Percentiles rank a stretch among this genome's conserved stretches.
Conservation (phyloP, 1,284 basidiomycete species). For the Malassezia brasiliensis region DNA sequence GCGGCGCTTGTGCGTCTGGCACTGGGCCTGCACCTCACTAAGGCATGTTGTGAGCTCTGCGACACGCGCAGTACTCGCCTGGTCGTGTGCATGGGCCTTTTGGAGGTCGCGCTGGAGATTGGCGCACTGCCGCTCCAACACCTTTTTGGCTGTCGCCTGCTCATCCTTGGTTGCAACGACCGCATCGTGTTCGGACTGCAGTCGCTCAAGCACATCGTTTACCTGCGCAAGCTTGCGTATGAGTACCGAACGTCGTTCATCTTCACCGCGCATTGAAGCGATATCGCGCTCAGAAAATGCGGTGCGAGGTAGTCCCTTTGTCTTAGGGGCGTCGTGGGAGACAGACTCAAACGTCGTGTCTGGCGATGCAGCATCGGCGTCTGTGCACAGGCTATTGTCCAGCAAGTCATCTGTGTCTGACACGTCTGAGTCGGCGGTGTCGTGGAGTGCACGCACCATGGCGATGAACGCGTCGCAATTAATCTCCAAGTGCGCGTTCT, state of each 20-base stretch:
- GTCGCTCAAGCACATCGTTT: slow-evolving; percentile 7
- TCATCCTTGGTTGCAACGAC: slow-evolving; percentile 17
- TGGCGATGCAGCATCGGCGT: not conserved
- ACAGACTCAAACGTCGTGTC: not conserved
- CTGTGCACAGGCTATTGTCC: not conserved
- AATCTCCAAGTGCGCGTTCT: slow-evolving; percentile 5
- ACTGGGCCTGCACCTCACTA: not conserved
- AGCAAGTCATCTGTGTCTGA: not conserved
- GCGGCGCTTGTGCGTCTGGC: not conserved
- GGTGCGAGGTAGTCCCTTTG: not conserved
- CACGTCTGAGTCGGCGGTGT: slow-evolving; percentile 5
- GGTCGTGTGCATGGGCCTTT: not conserved
- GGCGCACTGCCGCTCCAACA: slow-evolving; percentile 3
- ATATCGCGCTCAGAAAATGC: slow-evolving; percentile 2
- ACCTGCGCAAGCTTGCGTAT: slow-evolving; percentile 10
- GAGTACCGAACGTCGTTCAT: not conserved
- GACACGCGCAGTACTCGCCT: not conserved
- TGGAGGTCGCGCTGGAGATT: not conserved
- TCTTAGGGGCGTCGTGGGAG: not conserved
- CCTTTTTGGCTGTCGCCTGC: slow-evolving; percentile 3
- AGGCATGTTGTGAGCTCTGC: not conserved
- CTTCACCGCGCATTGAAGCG: not conserved
- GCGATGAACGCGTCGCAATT: slow-evolving; percentile 11
- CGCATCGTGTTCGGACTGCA: slow-evolving; percentile 7
- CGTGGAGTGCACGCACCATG: slow-evolving; percentile 8